Base-by-base conservation (phyloP, 371 early-diverging fungal genomes). In the Mucor indicus region DNA sequence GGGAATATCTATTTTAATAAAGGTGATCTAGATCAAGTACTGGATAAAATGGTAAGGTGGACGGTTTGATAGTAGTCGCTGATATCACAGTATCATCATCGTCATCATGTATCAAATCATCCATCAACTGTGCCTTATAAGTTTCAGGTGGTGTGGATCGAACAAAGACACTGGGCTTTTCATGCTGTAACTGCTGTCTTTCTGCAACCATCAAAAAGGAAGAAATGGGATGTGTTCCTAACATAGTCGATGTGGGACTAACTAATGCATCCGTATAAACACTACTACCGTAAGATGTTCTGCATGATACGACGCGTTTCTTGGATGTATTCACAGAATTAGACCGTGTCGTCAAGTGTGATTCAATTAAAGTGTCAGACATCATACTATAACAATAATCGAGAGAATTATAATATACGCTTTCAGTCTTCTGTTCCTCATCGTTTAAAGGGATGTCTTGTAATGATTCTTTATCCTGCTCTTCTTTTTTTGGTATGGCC, bases 61-160 rank as follows among this genome's bases (percentile, higher is more conserved):
- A n/a, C n/a, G n/a, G n/a, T n/a, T n/a, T n/a, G n/a, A n/a, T n/a
- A n/a, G n/a, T n/a, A n/a, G n/a, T n/a, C n/a, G n/a, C n/a, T n/a
- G n/a, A n/a, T n/a, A n/a, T n/a, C n/a, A n/a, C n/a, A n/a, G n/a
- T n/a, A n/a, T n/a, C n/a, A n/a, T n/a, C n/a, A n/a, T n/a, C n/a
- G n/a, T n/a, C n/a, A n/a, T n/a, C n/a, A n/a, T n/a, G n/a, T n/a
- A n/a, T n/a, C n/a, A n/a, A n/a, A n/a, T n/a, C n/a, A n/a, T n/a
- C n/a, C n/a, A n/a, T n/a, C n/a, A 54, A 31, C 22, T 54, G 54
- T 9, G 54, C 54, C 19, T 29, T 54, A 27, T 54, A 54, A 6
- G 54, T 54, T 42, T 54, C 48, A 36, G 48, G 47, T 19, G 29
- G 44, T 15, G 24, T 35, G 13, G 27, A 19, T 27, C 29, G 10